Evolutionary conservation across 1,284 basidiomycete species (phyloP), one percentile per base, ranked within the genome.

Genomic region (Leccinum olivaceoglutinosum): DNA sequence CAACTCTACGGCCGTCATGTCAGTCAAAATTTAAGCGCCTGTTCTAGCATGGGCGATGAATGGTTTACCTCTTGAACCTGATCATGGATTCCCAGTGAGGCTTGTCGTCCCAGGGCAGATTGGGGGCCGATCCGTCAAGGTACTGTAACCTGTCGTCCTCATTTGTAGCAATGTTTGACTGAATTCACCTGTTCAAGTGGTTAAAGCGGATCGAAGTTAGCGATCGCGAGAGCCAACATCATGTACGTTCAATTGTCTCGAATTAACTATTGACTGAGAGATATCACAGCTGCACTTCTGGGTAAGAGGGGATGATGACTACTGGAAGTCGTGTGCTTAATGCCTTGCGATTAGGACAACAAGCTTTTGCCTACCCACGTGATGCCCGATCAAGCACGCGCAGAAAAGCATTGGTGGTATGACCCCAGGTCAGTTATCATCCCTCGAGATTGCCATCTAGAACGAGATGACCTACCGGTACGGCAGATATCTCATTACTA

Each of bases 21-120:
- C 11, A 54, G 18, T n/a, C 25, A n/a, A 41, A 60, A 32, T 0
- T 61, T n/a, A 58, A 25, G 49, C 34, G 16, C 6, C 0, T 21
- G 34, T 41, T 54, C 10, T 46, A 77, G 81, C 80, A 36, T 88
- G 85, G 82, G 82, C 80, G 9, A 85, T 88, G 82, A 89, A 89
- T 64, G 85, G 85, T 6, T 70, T 80, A 18, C 78, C 82, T 5
- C 75, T 85, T 12, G 80, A 82, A 49, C 86, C 87, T 1, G 88
- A 89, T 68, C 88, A 90, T 68, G 88, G 88, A 3, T 88, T 80
- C 67, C 87, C 87, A 0, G 69, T 89, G 18, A 78, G 88, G 49
- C 66, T 88, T 3, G 78, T 89, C 63, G 78, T 88, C 2, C 87
- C 87, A 1, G 84, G 85, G n/a, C 83, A 86, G 65, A 87, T 88